Conservation (phyloP, 2,329 filamentous ascomycete genomes). For the Alternaria burnsii region DNA sequence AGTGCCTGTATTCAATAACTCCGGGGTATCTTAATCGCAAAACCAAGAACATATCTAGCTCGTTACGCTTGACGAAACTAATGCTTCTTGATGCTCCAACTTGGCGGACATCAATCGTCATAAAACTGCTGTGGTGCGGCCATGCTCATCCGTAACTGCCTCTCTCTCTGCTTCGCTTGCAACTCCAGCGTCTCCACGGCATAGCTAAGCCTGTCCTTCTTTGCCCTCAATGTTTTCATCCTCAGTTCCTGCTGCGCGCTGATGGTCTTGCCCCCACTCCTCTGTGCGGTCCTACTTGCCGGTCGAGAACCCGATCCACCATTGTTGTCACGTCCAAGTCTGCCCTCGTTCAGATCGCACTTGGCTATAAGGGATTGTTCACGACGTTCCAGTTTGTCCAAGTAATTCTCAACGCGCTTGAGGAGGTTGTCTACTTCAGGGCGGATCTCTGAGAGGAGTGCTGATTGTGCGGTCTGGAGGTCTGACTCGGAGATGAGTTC, state of each 20-base stretch:
- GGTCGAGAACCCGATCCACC: slow-evolving; percentile 35
- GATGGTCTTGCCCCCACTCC: slow-evolving; percentile 41
- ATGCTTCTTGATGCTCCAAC: neutral
- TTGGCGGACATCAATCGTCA: slow-evolving; percentile 35
- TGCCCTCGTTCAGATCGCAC: slow-evolving; percentile 82
- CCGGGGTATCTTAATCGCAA: slow-evolving; percentile 44
- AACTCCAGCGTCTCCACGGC: slow-evolving; percentile 85
- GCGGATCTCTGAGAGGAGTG: slow-evolving; percentile 87
- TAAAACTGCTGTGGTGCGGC: slow-evolving; percentile 59
- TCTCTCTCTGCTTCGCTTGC: slow-evolving; percentile 80
- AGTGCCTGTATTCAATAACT: slow-evolving; percentile 1
- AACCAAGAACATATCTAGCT: slow-evolving; percentile 14
- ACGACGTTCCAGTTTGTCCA: slow-evolving; percentile 82
- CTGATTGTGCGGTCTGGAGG: slow-evolving; percentile 80
- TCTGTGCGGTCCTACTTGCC: slow-evolving; percentile 32
- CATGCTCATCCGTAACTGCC: slow-evolving; percentile 77
- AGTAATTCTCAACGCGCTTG: slow-evolving; percentile 80
- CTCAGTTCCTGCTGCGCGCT: slow-evolving; percentile 63
- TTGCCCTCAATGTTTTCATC: slow-evolving; percentile 75
- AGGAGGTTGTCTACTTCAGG: slow-evolving; percentile 84
- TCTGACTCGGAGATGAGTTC: slow-evolving; percentile 89
- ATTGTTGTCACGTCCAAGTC: slow-evolving; percentile 57
- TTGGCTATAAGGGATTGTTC: slow-evolving; percentile 86
- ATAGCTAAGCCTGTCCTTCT: slow-evolving; percentile 86
- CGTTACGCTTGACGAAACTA: neutral